Conservation (phyloP, 164 flowering plant species). For the Kalanchoe fedtschenkoi region DNA sequence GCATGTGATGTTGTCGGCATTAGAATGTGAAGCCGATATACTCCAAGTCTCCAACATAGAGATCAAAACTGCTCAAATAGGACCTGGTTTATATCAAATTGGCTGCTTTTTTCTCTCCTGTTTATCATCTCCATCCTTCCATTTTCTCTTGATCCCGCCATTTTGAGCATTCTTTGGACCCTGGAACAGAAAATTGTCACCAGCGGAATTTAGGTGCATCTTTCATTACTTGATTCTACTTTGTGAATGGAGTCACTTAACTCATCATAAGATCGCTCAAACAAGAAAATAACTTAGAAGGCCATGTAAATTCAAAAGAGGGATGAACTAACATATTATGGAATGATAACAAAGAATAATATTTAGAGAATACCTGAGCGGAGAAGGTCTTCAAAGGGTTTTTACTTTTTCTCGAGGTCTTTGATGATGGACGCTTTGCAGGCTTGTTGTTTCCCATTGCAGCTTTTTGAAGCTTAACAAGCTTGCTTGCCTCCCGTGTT, state of each 20-base stretch:
- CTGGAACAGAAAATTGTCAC: constrained; percentile 20
- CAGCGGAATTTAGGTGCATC: not conserved
- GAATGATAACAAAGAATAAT: not conserved
- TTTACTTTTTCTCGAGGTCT: constrained; percentile 36
- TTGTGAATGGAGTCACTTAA: not conserved
- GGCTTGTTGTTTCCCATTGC: constrained; percentile 65
- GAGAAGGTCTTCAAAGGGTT: constrained; percentile 82
- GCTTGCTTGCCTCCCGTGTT: constrained; percentile 79
- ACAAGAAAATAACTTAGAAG: not conserved
- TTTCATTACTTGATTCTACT: not conserved
- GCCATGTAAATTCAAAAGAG: not conserved
- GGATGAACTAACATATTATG: not conserved
- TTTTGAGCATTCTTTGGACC: constrained; percentile 25
- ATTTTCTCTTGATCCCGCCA: constrained; percentile 34
- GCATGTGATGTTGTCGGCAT: too few species aligned
- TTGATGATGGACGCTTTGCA: constrained; percentile 26
- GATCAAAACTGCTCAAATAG: too few species aligned
- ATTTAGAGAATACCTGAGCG: constrained; percentile 38
- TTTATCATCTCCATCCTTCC: constrained; percentile 17
- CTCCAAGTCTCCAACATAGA: too few species aligned
- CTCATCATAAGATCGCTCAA: too few species aligned
- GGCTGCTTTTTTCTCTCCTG: constrained; percentile 18
- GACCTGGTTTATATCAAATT: not conserved
- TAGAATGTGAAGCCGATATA: too few species aligned
- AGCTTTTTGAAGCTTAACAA: constrained; percentile 78